Evolutionary conservation across 164 flowering plant species (phyloP), one percentile per base, ranked within the genome.

Genomic region (Platanus orientalis): DNA sequence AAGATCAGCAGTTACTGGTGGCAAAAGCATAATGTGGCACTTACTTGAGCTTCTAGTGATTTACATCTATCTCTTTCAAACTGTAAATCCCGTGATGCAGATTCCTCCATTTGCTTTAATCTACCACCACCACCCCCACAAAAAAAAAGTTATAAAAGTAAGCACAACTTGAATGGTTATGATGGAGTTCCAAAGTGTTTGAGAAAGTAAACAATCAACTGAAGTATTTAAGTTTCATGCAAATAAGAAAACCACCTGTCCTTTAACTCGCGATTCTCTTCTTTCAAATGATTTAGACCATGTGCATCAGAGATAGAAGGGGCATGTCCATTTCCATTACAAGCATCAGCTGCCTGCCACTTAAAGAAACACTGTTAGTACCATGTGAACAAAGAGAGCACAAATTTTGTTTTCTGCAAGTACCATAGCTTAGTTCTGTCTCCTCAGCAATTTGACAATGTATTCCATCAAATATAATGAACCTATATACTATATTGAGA

Each of bases 21-120:
- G 23, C 32, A 34, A 26, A 7, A 12, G 23, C 9, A 0, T 23
- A 40, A 32, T 34, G 16, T 65, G 13, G 49, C 40, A 57, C 68
- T 70, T 60, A 87, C 96, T 83, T 76, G 71, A 48, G 69, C 62
- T 73, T 84, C 87, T 25, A 88, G 80, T 25, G 63, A 67, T 63
- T 64, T 74, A 66, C 77, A 72, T 60, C 54, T 80, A 1, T 83
- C 92, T 64, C 61, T 82, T 71, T 85, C 86, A 27, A 17, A 52
- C 56, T 78, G 74, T 55, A 84, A 64, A 25, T 83, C 89, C 20
- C 23, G 39, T 48, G n/a, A n/a, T n/a, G n/a, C n/a, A n/a, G n/a
- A n/a, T n/a, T n/a, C n/a, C n/a, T 85, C 90, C 70, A 64, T 70
- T 64, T 68, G 69, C 59, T 68, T 67, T 59, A 84, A 63, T 54